A percentile compares a stretch with the other conserved stretches of the same genome.
phyloP scores from a whole-genome alignment of 768 basidiomycete genomes.

The Boletus speciosus region DNA sequence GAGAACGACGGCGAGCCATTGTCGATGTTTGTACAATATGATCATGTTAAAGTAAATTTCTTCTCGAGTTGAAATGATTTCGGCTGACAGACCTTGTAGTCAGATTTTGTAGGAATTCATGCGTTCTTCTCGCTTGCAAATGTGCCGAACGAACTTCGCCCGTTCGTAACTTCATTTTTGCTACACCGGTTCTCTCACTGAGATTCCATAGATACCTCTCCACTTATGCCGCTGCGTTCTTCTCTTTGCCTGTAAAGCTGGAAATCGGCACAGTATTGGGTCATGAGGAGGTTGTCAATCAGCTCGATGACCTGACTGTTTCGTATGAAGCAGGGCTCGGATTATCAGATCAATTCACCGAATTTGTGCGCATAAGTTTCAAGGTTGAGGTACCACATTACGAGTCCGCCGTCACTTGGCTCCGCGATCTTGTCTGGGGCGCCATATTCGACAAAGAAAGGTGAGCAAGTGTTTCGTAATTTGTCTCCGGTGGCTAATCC shows the following conservation, averaged over 20 bases:
- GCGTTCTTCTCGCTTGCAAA: conserved; percentile 74
- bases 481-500: conserved; percentile 1
- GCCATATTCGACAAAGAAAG: conserved; percentile 76
- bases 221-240: conserved; percentile 80
- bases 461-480: conserved; percentile 35
- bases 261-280: conserved; percentile 64
- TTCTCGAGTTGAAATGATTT: neutral
- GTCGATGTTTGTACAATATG: conserved; percentile 91
- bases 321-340: conserved; percentile 76
- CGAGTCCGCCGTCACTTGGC: conserved; percentile 79
- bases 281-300: conserved; percentile 89
- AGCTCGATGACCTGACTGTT: conserved; percentile 88
- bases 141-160: conserved; percentile 71
- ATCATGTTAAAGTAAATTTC: conserved; percentile 75
- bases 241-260: conserved; percentile 77
- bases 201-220: conserved; percentile 58
- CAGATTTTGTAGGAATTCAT: conserved; percentile 85
- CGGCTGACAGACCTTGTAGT: conserved; percentile 43
- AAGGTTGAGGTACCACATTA: conserved; percentile 84
- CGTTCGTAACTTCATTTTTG: conserved; percentile 40
- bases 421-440: conserved; percentile 75
- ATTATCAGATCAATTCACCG: conserved; percentile 60
- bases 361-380: conserved; percentile 70
- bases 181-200: neutral
- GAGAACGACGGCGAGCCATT: conserved; percentile 61